Evolutionary conservation across 1,139 yeast genomes (phyloP).

Genomic region (Yamadazyma songkhlaensis): DNA sequence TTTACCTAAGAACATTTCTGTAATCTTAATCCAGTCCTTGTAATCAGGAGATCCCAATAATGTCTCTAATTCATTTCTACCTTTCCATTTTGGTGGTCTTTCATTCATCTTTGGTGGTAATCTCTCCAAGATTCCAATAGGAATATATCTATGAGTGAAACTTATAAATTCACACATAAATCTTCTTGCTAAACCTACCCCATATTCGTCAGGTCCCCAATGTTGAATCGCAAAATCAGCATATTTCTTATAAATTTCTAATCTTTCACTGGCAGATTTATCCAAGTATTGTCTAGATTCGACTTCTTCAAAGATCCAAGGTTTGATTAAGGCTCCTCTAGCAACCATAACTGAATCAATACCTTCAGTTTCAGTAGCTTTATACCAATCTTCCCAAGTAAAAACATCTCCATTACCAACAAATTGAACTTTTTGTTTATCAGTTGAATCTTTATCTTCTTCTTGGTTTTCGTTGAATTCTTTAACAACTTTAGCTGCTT

Average conservation of each 20-base stretch:
- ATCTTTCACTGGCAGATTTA: conserved; percentile 84
- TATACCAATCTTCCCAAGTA: conserved; percentile 86
- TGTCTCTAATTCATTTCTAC: conserved; percentile 93
- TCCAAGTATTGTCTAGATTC: conserved; percentile 87
- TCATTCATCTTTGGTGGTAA: conserved; percentile 88
- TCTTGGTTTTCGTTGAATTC: conserved; percentile 51
- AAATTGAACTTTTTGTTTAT: conserved; percentile 51
- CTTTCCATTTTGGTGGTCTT: conserved; percentile 91
- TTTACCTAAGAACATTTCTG: conserved; percentile 95
- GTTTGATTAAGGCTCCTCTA: conserved; percentile 95
- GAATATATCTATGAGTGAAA: conserved; percentile 91
- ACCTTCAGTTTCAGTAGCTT: conserved; percentile 63
- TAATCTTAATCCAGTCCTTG: conserved; percentile 91
- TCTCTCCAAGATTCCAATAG: conserved; percentile 87
- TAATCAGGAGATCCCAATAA: conserved; percentile 81
- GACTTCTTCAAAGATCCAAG: conserved; percentile 98
- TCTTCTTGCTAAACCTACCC: conserved; percentile 83
- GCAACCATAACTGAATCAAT: conserved; percentile 97
- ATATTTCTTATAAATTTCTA: conserved; percentile 67
- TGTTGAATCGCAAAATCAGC: conserved; percentile 85
- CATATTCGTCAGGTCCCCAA: conserved; percentile 98
- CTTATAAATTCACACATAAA: conserved; percentile 93
- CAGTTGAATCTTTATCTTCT: conserved; percentile 53
- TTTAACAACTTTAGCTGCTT: conserved; percentile 68
- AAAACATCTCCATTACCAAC: conserved; percentile 94